Evolutionary conservation across 768 basidiomycete species (phyloP).

Genomic region (Mycena epipterygia): DNA sequence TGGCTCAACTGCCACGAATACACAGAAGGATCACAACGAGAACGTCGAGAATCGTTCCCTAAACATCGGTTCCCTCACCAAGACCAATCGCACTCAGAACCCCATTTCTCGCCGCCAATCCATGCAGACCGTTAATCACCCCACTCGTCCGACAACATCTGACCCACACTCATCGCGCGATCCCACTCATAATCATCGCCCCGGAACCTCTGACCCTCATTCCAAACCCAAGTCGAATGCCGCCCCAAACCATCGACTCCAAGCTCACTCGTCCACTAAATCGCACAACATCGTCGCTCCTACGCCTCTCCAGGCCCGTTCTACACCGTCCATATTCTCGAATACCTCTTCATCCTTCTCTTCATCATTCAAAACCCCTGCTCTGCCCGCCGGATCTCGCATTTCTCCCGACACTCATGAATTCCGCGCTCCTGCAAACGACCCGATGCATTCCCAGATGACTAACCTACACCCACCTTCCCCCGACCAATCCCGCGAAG

Average conservation of each 20-base stretch:
- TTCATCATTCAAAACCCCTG: constrained; percentile 27
- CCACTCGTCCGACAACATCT: constrained; percentile 15
- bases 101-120: constrained; percentile 26
- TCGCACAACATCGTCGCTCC: constrained; percentile 24
- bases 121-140: constrained; percentile 13
- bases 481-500: not conserved
- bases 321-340: constrained; percentile 21
- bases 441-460: no score
- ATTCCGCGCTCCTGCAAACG: not conserved
- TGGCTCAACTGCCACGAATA: not conserved
- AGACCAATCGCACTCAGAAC: constrained; percentile 17
- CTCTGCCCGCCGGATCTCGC: constrained; percentile 12
- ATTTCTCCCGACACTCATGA: constrained; percentile 9
- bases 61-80: constrained; percentile 29
- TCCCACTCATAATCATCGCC: not conserved
- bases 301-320: constrained; percentile 25
- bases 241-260: constrained; percentile 25
- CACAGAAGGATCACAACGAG: constrained; percentile 11
- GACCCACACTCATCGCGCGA: constrained; percentile 1
- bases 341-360: not conserved
- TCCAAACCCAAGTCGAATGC: constrained; percentile 6
- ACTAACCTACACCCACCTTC: no score
- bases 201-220: constrained; percentile 27
- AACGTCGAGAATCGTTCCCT: constrained; percentile 13
- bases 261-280: constrained; percentile 10